Conservation (phyloP, 2,329 filamentous ascomycete genomes). For the Phyllosticta ampelicida region DNA sequence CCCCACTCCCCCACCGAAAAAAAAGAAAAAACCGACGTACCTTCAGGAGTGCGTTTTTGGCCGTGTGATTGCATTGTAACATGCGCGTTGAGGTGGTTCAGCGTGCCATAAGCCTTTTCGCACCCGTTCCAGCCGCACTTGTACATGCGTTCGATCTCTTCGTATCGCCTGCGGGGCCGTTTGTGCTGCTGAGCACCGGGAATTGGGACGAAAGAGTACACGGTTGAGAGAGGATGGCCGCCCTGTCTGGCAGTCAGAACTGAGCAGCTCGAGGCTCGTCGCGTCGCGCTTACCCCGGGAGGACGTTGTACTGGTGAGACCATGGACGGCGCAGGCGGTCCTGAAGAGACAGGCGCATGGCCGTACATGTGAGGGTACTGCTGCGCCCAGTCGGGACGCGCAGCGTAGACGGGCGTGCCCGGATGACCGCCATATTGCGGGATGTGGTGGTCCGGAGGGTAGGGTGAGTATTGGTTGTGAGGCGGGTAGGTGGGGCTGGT, state of each 20-base stretch:
- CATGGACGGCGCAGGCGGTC: constrained; percentile 46
- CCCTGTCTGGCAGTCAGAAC: constrained; percentile 25
- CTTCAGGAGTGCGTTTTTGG: constrained; percentile 89
- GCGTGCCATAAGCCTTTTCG: constrained; percentile 94
- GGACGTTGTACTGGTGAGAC: constrained; percentile 50
- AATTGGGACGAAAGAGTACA: constrained; percentile 96
- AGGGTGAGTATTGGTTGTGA: constrained; percentile 72
- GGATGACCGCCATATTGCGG: constrained; percentile 60
- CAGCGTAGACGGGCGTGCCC: constrained; percentile 50
- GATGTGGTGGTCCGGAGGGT: constrained; percentile 79
- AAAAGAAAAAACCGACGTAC: constrained; percentile 49
- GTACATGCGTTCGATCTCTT: constrained; percentile 99
- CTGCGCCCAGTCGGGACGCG: constrained; percentile 60
- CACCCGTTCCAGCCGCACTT: constrained; percentile 98
- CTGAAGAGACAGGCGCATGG: constrained; percentile 47
- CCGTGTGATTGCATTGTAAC: constrained; percentile 99
- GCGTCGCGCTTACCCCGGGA: constrained; percentile 45
- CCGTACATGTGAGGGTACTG: constrained; percentile 44
- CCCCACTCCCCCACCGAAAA: no score
- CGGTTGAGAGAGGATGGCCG: constrained; percentile 53
- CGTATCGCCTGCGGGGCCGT: constrained; percentile 81
- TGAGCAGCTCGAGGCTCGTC: neutral
- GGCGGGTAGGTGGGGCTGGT: constrained; percentile 86
- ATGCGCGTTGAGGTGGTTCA: constrained; percentile 96
- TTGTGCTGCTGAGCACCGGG: constrained; percentile 97